Evolutionary conservation across 768 basidiomycete species (phyloP).

Genomic region (Podaxis sp.): DNA sequence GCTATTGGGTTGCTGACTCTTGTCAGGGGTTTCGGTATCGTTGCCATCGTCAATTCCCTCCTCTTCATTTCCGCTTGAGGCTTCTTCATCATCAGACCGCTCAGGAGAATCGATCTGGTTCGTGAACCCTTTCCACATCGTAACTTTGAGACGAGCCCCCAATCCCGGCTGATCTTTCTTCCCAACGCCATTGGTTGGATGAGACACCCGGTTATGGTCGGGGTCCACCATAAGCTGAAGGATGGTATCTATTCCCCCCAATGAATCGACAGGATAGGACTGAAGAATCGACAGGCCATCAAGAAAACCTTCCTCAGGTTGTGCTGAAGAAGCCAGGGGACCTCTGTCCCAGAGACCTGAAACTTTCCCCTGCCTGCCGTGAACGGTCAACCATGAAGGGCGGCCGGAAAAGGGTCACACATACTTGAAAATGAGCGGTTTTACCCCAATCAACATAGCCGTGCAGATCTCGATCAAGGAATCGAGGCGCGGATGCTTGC

Average conservation of each 20-base stretch:
- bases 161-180: slow-evolving; percentile 37
- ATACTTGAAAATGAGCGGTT: slow-evolving; percentile 54
- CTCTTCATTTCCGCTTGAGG: slow-evolving; percentile 33
- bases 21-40: slow-evolving; percentile 40
- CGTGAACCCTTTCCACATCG: slow-evolving; percentile 68
- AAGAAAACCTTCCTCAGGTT: slow-evolving; percentile 62
- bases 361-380: slow-evolving; percentile 22
- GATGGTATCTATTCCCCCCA: slow-evolving; percentile 70
- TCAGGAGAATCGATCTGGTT: slow-evolving; percentile 44
- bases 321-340: slow-evolving; percentile 31
- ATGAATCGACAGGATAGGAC: slow-evolving; percentile 58
- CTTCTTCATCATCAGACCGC: slow-evolving; percentile 27
- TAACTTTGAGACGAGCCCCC: slow-evolving; percentile 53
- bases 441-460: slow-evolving; percentile 62
- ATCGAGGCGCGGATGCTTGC: slow-evolving; percentile 61
- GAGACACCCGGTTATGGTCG: slow-evolving; percentile 30
- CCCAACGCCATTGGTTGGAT: background rate
- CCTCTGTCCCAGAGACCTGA: slow-evolving; percentile 18
- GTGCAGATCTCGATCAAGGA: slow-evolving; percentile 69
- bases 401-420: slow-evolving; percentile 12
- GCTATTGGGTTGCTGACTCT: slow-evolving; percentile 10
- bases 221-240: slow-evolving; percentile 68
- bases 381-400: background rate
- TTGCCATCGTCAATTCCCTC: slow-evolving; percentile 38
- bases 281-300: slow-evolving; percentile 66